Conservation (phyloP, 1,284 basidiomycete genomes). For the Tilletia setariae region DNA sequence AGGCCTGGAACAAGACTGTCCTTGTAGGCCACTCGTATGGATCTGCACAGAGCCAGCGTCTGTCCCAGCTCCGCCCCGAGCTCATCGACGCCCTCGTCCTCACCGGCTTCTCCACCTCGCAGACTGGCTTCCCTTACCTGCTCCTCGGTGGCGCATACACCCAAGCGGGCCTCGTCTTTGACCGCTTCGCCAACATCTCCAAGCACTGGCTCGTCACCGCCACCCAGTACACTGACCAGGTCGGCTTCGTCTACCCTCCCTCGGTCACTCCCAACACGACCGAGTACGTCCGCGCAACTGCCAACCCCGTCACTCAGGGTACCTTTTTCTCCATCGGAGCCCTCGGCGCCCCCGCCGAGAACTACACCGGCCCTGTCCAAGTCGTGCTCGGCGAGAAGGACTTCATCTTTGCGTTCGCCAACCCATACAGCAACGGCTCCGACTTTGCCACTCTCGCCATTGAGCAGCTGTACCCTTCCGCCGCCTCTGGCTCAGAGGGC, state of each 20-base stretch:
- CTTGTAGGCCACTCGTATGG: slow-evolving; percentile 29
- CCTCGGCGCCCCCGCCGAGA: slow-evolving; percentile 14
- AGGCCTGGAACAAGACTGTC: slow-evolving; percentile 19
- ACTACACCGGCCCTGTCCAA: slow-evolving; percentile 23
- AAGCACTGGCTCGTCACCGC: slow-evolving; percentile 22
- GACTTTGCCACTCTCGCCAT: slow-evolving; percentile 30
- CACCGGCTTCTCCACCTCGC: slow-evolving; percentile 22
- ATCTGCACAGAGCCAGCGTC: slow-evolving; percentile 19
- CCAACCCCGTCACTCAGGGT: slow-evolving; percentile 24
- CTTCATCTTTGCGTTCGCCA: slow-evolving; percentile 21
- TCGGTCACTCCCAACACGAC: slow-evolving; percentile 15
- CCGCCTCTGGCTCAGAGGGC: slow-evolving; percentile 31
- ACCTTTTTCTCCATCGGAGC: slow-evolving; percentile 22
- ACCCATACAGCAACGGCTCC: slow-evolving; percentile 11
- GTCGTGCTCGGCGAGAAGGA: slow-evolving; percentile 23
- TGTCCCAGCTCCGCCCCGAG: slow-evolving; percentile 16
- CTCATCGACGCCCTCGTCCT: slow-evolving; percentile 25
- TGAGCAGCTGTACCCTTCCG: slow-evolving; percentile 34
- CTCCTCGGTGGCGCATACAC: slow-evolving; percentile 19
- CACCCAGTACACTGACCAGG: slow-evolving; percentile 16
- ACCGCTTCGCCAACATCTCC: slow-evolving; percentile 14
- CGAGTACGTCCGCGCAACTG: slow-evolving; percentile 17
- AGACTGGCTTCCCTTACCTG: slow-evolving; percentile 19
- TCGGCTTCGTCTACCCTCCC: slow-evolving; percentile 21
- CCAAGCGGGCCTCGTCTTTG: slow-evolving; percentile 18